A percentile compares a stretch with the other conserved stretches of the same genome.
Conservation (phyloP, 2,329 filamentous ascomycete species). For the Didymella lethalis region DNA sequence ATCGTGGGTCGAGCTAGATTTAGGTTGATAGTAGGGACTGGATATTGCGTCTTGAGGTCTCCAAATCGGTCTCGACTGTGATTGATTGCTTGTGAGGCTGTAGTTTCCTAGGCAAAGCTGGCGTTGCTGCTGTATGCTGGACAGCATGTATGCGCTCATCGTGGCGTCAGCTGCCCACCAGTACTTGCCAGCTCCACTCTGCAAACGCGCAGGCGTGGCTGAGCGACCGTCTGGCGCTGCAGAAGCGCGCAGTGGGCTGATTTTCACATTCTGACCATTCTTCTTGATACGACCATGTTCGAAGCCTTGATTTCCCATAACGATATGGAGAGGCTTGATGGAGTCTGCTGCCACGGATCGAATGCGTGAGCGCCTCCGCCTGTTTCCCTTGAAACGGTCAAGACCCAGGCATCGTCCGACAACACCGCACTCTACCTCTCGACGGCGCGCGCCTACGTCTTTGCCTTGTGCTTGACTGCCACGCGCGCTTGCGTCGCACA, state of each 20-base stretch:
- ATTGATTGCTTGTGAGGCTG: background rate
- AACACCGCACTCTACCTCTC: slow-evolving; percentile 6
- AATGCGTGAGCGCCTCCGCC: background rate
- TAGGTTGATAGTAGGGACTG: background rate
- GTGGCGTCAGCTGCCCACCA: slow-evolving; percentile 15
- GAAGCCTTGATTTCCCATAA: background rate
- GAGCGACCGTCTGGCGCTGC: background rate
- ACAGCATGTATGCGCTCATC: slow-evolving; percentile 17
- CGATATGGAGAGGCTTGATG: background rate
- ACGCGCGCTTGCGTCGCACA: slow-evolving; percentile 12
- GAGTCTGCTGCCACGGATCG: background rate
- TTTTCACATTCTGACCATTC: background rate
- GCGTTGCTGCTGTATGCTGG: slow-evolving; percentile 8
- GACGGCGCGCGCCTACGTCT: slow-evolving; percentile 5
- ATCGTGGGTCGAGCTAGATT: slow-evolving; percentile 3
- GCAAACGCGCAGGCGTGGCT: slow-evolving; percentile 9
- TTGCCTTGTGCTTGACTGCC: background rate
- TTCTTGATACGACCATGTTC: background rate
- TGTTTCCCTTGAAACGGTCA: slow-evolving; percentile 1
- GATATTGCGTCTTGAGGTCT: background rate
- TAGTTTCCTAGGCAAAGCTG: background rate
- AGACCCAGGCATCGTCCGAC: slow-evolving; percentile 2
- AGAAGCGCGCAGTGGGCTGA: background rate
- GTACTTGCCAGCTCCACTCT: slow-evolving; percentile 3
- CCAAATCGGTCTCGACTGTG: too few species aligned